Evolutionary conservation across 1,284 basidiomycete genomes (phyloP), one percentile per base, ranked within the genome.

Genomic region (Wolfiporia cocos): DNA sequence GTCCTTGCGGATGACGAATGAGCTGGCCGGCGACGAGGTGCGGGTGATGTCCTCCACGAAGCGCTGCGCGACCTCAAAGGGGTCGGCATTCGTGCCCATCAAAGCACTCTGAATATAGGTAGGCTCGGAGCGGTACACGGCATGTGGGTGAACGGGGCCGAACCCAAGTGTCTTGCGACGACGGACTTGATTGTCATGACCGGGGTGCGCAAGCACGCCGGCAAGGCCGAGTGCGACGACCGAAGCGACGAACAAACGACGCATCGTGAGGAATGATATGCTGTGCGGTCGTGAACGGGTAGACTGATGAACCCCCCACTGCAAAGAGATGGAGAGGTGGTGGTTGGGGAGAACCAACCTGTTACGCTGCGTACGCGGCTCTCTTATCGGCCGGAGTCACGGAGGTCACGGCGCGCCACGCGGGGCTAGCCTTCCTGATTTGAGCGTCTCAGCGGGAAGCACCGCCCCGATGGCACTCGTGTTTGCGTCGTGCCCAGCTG

Each of bases 131-230:
- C 71, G 64, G 65, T 83, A 91, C 28, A 74, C 72, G 5, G 86
- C 79, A 58, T 90, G 83, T 9, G 81, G 75, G 50, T 81, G 82
- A 15, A 71, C 64, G 12, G 88, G 86, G 14, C 89, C 89, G 58
- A 91, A 92, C 10, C 80, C 77, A 37, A 92, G 73, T 0, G 87
- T 76, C 80, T 92, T 91, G 55, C 89, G 76, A 49, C 69, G 67
- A 34, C 61, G 58, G 24, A 68, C 56, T 23, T 42, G 35, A 41
- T 52, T 49, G 37, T 45, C 47, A 43, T 48, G 49, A 20, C 41
- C 26, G 24, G 49, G 34, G 47, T 53, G 51, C 22, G 58, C 59
- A 42, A 59, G 51, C 9, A 48, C 47, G 43, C 54, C 56, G 17
- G 59, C 59, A 38, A 62, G 58, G 43, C 59, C 59, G 39, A 56